A percentile compares a stretch with the other conserved stretches of the same genome.
Conservation (phyloP, 257 asterid species). For the Petunia axillaris region DNA sequence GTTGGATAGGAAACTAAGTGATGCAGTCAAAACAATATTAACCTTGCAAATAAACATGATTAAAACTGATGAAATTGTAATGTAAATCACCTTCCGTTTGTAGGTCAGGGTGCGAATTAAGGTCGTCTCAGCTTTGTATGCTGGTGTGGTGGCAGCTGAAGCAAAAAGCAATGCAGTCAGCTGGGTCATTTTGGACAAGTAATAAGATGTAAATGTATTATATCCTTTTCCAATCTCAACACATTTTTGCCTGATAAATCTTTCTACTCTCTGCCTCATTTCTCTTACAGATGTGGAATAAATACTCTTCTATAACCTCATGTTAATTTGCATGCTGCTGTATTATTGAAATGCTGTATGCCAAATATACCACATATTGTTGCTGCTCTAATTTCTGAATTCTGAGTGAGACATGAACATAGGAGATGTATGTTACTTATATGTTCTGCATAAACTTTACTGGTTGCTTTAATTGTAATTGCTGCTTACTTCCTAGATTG, state of each 20-base stretch:
- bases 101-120: slow-evolving; percentile 82
- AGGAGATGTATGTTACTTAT: background rate
- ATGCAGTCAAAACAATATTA: background rate
- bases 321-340: background rate
- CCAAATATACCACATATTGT: background rate
- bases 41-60: slow-evolving; percentile 11
- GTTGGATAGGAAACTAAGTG: background rate
- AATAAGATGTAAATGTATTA: slow-evolving; percentile 57
- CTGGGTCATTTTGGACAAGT: slow-evolving; percentile 96
- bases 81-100: slow-evolving; percentile 31
- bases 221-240: slow-evolving; percentile 36
- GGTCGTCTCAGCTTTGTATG: slow-evolving; percentile 62
- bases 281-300: background rate
- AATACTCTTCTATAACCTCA: background rate
- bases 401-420: background rate
- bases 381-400: background rate
- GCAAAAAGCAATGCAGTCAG: slow-evolving; percentile 63
- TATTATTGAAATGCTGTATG: background rate
- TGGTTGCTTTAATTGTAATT: background rate
- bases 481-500: background rate
- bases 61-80: background rate
- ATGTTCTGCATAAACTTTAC: background rate
- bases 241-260: background rate
- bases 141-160: slow-evolving; percentile 80
- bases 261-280: background rate